Base-by-base conservation (phyloP, 208 protist species). In the Acanthamoeba royreba region DNA sequence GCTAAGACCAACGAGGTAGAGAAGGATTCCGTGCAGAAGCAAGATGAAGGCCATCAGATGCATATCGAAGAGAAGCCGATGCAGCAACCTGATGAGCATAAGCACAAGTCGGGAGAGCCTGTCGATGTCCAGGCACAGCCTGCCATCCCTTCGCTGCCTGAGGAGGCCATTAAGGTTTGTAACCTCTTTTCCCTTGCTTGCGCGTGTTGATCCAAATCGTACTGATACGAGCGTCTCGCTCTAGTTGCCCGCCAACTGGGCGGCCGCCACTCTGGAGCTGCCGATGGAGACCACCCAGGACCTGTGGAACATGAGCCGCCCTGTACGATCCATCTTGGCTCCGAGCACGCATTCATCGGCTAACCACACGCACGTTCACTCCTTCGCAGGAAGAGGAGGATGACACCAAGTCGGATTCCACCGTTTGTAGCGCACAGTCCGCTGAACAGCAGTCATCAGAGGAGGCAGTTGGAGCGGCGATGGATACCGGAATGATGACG, bases 281-380 rank as follows among this genome's bases (percentile, higher is more conserved):
- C 72, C 72, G 25, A 81, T 81, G 72, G 42, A 49, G 72, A 81
- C 72, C 72, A 81, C 72, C 22, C 72, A 81, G 72, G 72, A 81
- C 72, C 72, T 81, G 22, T 81, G 72, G 72, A 8, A 11, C 72
- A 49, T 43, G 72, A 52, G 72, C 42, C 13, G 22, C 7, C 72
- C 35, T 5, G 31, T 4, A 17, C 13, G 35, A 13, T 28, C 22
- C 33, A 15, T 74, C 63, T 55, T 55, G 13, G 13, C 19, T 19
- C 49, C 19, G 13, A 19, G 9, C 49, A 55, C 49, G 9, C 9
- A 55, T 9, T 55, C 19, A 19, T 55, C 13, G 49, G 19, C 49
- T 55, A 55, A 55, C 49, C 9, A 25, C 19, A 25, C 13, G 49
- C 19, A 9, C 49, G 49, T 55, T 55, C 49, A n/a, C n/a, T n/a